Conservation (phyloP, 1,284 basidiomycete genomes). For the Tilletiopsis washingtonensis region DNA sequence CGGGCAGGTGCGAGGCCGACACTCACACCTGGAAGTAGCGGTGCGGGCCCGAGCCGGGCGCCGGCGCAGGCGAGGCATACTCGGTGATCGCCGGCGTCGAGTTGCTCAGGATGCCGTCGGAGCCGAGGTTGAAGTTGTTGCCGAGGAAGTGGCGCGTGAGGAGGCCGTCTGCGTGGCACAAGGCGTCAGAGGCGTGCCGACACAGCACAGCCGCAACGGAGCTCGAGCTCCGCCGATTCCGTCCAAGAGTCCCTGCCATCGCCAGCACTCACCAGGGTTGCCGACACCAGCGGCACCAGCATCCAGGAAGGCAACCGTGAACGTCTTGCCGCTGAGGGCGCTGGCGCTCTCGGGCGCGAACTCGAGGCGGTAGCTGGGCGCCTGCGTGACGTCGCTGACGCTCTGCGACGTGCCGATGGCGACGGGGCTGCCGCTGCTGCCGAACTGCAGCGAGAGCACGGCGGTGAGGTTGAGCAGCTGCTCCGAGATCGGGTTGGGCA, state of each 20-base stretch:
- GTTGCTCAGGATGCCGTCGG: conserved; percentile 1
- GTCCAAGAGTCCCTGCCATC: not conserved
- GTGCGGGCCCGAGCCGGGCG: conserved; percentile 2
- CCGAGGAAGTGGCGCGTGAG: conserved; percentile 4
- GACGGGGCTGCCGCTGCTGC: not conserved
- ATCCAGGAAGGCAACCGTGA: not conserved
- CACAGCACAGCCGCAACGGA: too few relatives aligned
- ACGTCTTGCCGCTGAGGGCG: not conserved
- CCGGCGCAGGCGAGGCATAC: conserved; percentile 2
- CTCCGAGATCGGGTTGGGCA: not conserved
- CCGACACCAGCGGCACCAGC: not conserved
- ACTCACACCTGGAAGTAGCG: conserved; percentile 6
- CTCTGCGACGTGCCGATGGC: not conserved
- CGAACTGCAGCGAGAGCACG: not conserved
- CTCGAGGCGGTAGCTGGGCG: not conserved
- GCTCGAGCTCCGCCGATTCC: not conserved
- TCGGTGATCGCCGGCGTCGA: conserved; percentile 1
- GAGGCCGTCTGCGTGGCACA: not conserved
- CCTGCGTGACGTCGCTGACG: not conserved
- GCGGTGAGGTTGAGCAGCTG: not conserved
- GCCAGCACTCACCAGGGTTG: not conserved
- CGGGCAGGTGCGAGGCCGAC: too few relatives aligned
- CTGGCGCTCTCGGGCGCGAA: not conserved
- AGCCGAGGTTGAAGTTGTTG: conserved; percentile 1
- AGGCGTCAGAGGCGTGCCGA: too few relatives aligned